Base-by-base conservation (phyloP, 306 rosid species). In the Argentina anserina region DNA sequence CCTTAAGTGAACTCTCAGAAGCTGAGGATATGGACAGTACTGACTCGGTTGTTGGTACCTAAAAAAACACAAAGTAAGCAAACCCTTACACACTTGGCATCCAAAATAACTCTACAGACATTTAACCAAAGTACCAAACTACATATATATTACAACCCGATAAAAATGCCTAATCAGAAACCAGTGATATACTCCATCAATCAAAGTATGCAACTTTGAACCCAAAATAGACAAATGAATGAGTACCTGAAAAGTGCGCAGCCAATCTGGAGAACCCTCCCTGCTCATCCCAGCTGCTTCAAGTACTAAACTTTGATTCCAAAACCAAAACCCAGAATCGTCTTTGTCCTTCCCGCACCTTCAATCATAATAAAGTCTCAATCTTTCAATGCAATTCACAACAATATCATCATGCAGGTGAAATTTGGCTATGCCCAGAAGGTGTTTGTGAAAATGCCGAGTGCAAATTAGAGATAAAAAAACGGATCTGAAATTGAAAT, bases 211-310 rank as follows among this genome's bases (percentile, higher is more conserved):
- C 10, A 55, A 9, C 21, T 39, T 37, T 39, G 3, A 33, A 34
- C 34, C 31, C 7, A 3, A 29, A 70, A 25, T 45, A 37, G 47
- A 71, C 25, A 46, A 75, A 26, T 3, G 64, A 72, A 58, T 20
- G 6, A 1, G 17, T 75, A 90, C 98, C 91, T 85, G 81, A 80
- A 79, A 93, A 71, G 89, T 74, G 52, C 88, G 98, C 83, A 93
- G 80, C 98, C 98, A 90, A 70, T 91, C 97, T 1, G 98, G 97
- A 39, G 98, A 93, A 31, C 81, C 80, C 70, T 93, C 98, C 76
- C 98, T 65, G 88, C 87, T 84, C 98, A 93, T 89, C 72, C 49
- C 14, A 39, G 72, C 39, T 49, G 70, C 60, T 50, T 28, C 15
- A 69, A 64, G 34, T 0, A 21, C 23, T 47, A 47, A 3, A 69